Percentiles rank a stretch among this genome's conserved stretches.
These are phyloP conservation scores for Fusarium sublunatum DNA, from an alignment of 2,329 filamentous ascomycete genomes.

Conservation along the genomic window DNA sequence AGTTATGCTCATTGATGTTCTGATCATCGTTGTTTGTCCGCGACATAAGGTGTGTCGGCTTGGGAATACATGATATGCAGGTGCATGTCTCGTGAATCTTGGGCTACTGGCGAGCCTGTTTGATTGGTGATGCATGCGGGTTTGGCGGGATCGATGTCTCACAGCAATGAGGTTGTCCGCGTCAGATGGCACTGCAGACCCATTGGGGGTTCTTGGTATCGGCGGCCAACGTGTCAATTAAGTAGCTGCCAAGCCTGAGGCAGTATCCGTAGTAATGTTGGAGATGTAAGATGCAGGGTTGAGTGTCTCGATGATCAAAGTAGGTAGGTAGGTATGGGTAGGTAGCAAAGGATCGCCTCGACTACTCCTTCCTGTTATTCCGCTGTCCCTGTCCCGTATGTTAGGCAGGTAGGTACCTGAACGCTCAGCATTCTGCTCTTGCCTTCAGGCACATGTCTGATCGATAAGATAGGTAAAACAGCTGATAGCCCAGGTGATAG, in stretches of 20 bases:
- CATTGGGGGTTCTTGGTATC: not conserved
- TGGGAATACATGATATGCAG: not conserved
- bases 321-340: too few species aligned
- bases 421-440: not conserved
- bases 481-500: not conserved
- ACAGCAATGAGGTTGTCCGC: conserved; percentile 8
- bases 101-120: not conserved
- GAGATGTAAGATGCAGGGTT: too few species aligned
- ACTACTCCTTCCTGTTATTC: too few species aligned
- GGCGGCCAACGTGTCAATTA: not conserved
- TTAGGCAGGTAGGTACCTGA: not conserved
- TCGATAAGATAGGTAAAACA: conserved; percentile 28
- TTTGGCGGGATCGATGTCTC: conserved; percentile 22
- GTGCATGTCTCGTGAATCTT: not conserved
- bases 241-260: too few species aligned
- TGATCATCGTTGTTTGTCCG: too few species aligned
- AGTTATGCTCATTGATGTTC: too few species aligned
- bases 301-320: too few species aligned
- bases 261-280: too few species aligned
- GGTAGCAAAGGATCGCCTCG: too few species aligned
- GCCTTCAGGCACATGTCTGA: not conserved
- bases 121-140: conserved; percentile 14
- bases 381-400: too few species aligned
- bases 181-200: conserved; percentile 16
- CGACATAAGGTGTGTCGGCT: not conserved